Percentiles rank a stretch among this genome's conserved stretches.
Conservation (phyloP, 139 green algal species). For the Chlorella sp. region DNA sequence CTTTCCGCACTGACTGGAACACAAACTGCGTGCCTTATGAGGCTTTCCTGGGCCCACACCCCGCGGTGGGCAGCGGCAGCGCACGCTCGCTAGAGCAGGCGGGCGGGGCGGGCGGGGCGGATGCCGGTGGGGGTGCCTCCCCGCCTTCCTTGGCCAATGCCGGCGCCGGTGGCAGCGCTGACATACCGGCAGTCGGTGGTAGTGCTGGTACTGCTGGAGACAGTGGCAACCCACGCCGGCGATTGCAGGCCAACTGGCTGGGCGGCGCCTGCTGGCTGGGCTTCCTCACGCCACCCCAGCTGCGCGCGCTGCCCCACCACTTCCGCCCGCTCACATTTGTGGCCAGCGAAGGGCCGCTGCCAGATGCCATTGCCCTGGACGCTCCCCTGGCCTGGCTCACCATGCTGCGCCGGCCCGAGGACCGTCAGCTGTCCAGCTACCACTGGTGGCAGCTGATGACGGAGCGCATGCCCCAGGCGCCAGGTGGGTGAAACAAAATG, state of each 20-base stretch:
- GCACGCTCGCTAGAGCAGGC: background rate
- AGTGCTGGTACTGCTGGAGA: no score
- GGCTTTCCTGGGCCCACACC: conserved; percentile 35
- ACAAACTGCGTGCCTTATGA: conserved; percentile 47
- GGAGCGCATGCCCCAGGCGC: background rate
- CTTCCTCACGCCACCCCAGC: conserved; percentile 29
- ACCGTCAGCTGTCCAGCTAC: conserved; percentile 41
- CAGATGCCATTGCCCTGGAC: conserved; percentile 28
- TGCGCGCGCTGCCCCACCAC: conserved; percentile 22
- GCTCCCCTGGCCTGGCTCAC: conserved; percentile 14
- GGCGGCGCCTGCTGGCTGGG: conserved; percentile 42
- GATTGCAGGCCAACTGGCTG: conserved; percentile 19
- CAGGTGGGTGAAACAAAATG: background rate
- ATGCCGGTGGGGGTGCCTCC: background rate
- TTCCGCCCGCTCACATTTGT: conserved; percentile 37
- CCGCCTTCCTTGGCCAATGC: background rate
- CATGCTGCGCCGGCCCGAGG: conserved; percentile 26
- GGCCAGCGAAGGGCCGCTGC: conserved; percentile 29
- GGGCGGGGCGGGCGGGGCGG: no score
- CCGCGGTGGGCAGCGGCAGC: conserved; percentile 15
- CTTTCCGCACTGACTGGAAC: conserved; percentile 21
- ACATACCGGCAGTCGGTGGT: background rate
- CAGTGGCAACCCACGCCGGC: background rate
- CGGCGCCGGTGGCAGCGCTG: background rate
- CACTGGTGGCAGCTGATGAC: conserved; percentile 44